Conservation (phyloP, 805 yeast genomes). For the Ogataea zsoltii region DNA sequence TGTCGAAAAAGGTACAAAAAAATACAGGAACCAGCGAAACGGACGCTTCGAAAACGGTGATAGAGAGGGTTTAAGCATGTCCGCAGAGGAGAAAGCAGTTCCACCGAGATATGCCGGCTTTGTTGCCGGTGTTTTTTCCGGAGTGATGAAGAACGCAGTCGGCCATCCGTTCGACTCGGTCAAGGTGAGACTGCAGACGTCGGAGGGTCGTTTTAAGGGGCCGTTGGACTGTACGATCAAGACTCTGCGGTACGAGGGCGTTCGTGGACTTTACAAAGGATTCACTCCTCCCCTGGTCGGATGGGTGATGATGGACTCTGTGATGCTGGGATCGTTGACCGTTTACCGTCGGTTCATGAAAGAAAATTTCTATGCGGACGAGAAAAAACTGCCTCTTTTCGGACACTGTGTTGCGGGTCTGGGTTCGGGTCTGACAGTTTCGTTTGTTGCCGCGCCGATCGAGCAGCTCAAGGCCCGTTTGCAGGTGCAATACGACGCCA, state of each 20-base stretch:
- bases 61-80: neutral
- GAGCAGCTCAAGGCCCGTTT: conserved; percentile 86
- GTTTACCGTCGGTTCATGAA: conserved; percentile 70
- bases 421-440: conserved; percentile 92
- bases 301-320: conserved; percentile 92
- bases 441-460: conserved; percentile 94
- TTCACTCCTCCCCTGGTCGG: conserved; percentile 92
- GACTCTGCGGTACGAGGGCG: conserved; percentile 74
- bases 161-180: conserved; percentile 95
- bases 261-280: conserved; percentile 81
- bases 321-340: conserved; percentile 84
- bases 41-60: too few species aligned
- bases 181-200: conserved; percentile 81
- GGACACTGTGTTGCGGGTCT: conserved; percentile 76
- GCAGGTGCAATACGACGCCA: conserved; percentile 86
- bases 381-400: conserved; percentile 62
- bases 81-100: conserved; percentile 23
- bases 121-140: conserved; percentile 86
- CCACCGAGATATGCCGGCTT: conserved; percentile 70
- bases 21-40: too few species aligned
- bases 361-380: conserved; percentile 61
- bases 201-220: conserved; percentile 72
- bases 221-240: conserved; percentile 78
- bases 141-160: conserved; percentile 82
- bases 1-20: too few species aligned